Conservation (phyloP, 1,284 basidiomycete genomes). For the Rhodotorula glutinis region DNA sequence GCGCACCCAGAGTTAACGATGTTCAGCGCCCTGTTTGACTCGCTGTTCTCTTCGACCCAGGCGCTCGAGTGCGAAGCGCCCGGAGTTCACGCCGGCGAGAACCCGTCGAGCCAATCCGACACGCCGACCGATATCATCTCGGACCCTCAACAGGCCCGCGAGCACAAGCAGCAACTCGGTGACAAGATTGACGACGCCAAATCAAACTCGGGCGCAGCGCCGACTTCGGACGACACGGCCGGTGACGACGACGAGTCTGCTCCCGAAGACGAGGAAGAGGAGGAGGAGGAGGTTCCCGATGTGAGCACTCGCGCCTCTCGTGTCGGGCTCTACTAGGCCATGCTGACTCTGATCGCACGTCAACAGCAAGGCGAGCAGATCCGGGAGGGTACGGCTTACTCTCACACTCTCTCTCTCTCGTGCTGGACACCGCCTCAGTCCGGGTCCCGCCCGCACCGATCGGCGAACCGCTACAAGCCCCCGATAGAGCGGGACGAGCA, state of each 20-base stretch:
- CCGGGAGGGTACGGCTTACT: constrained; percentile 33
- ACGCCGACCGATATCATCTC: constrained; percentile 22
- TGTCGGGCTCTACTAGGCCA: background rate
- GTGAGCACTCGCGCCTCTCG: background rate
- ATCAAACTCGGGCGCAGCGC: too few species aligned
- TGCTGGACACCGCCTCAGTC: background rate
- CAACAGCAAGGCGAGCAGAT: constrained; percentile 36
- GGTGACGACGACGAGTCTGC: constrained; percentile 2
- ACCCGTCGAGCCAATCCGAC: constrained; percentile 7
- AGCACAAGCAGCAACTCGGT: constrained; percentile 24
- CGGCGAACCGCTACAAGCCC: too few species aligned
- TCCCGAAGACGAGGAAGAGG: constrained; percentile 34
- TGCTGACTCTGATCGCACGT: background rate
- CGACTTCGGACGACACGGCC: too few species aligned
- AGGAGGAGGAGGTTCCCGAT: constrained; percentile 44
- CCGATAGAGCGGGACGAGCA: background rate
- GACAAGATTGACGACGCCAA: constrained; percentile 17
- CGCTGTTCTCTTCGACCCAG: constrained; percentile 22
- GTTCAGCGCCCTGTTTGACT: constrained; percentile 20
- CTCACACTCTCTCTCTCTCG: background rate
- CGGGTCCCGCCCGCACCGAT: too few species aligned
- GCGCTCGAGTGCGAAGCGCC: constrained; percentile 17
- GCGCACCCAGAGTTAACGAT: background rate
- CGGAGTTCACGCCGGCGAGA: constrained; percentile 5
- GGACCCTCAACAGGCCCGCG: constrained; percentile 24